phyloP scores from a whole-genome alignment of 2,329 filamentous ascomycete genomes.

The Neofusicoccum parvum region DNA sequence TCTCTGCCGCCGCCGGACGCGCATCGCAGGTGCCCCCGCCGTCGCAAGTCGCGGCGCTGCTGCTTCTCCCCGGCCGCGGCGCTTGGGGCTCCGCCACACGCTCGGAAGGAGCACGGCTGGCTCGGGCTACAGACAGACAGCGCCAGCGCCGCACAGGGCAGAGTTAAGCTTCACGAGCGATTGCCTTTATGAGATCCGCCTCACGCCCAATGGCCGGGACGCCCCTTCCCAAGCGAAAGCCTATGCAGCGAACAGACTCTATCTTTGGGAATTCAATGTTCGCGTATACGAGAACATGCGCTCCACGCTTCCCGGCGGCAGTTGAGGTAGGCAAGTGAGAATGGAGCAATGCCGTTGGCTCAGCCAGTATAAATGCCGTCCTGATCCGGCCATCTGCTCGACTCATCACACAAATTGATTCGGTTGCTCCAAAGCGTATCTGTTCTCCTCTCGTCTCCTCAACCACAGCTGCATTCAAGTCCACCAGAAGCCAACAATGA shows the following conservation, averaged over 20 bases:
- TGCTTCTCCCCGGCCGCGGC: too few species aligned
- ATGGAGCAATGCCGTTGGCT: too few species aligned
- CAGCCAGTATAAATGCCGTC: not conserved
- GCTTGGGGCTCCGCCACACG: not conserved
- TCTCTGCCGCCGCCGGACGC: too few species aligned
- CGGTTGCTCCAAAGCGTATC: not conserved
- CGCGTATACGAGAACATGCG: not conserved
- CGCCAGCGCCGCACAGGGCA: not conserved
- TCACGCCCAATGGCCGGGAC: not conserved
- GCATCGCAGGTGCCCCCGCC: not conserved
- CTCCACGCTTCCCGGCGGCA: not conserved
- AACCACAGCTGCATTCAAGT: too few species aligned
- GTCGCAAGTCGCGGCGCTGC: not conserved
- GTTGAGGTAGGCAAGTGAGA: not conserved
- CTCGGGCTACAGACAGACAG: not conserved
- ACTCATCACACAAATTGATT: too few species aligned
- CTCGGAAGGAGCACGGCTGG: not conserved
- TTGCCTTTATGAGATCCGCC: not conserved
- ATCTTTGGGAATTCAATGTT: not conserved
- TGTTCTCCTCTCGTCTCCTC: not conserved
- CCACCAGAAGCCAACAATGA: not conserved
- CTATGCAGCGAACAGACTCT: not conserved
- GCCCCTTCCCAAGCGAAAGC: not conserved
- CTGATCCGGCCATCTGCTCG: too few species aligned
- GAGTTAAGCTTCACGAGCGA: not conserved